phyloP scores from a whole-genome alignment of 176 grass and related monocot species.

The maize (Zea mays) region Zm-B73-REFERENCE-NAM-5.0 NC_050104.1:118618001-118618500 shows the following conservation, averaged over 20 bases:
- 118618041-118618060: neutral
- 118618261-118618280: slow-evolving; percentile 9
- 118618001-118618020: too few relatives aligned
- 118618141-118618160: slow-evolving; percentile 96
- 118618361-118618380: slow-evolving; percentile 45
- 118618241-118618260: slow-evolving; percentile 52
- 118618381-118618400: slow-evolving; percentile 96
- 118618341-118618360: neutral
- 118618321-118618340: slow-evolving; percentile 10
- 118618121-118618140: slow-evolving; percentile 95
- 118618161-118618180: slow-evolving; percentile 98
- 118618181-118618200: slow-evolving; percentile 98
- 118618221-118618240: slow-evolving; percentile 79
- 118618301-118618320: neutral
- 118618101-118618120: slow-evolving; percentile 90
- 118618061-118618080: slow-evolving; percentile 95
- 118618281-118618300: neutral
- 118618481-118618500: slow-evolving; percentile 2
- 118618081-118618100: slow-evolving; percentile 99
- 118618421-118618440: slow-evolving; percentile 98
- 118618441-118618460: slow-evolving; percentile 66
- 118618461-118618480: slow-evolving; percentile 31
- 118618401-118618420: slow-evolving; percentile 98
- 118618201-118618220: slow-evolving; percentile 93
- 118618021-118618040: too few relatives aligned